phyloP scores from a whole-genome alignment of 495 filamentous ascomycete species.

The Xylaria palmicola region DNA sequence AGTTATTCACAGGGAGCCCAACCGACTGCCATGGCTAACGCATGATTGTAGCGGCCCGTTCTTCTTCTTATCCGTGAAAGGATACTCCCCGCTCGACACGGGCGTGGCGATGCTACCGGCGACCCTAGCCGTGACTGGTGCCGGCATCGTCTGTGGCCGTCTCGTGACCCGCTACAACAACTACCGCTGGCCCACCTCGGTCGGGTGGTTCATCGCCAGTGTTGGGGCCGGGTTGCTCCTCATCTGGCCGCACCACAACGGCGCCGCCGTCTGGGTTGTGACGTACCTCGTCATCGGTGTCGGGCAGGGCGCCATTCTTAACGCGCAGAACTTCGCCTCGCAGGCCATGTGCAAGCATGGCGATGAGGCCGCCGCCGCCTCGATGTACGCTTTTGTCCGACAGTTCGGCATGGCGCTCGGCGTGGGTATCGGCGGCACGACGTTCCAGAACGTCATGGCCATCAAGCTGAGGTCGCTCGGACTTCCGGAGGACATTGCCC shows the following conservation, averaged over 20 bases:
- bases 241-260: conserved; percentile 47
- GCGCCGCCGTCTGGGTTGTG: conserved; percentile 48
- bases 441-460: conserved; percentile 59
- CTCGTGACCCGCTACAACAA: conserved; percentile 47
- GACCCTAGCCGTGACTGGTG: conserved; percentile 48
- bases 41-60: conserved; percentile 61
- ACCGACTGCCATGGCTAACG: conserved; percentile 30
- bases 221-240: conserved; percentile 50
- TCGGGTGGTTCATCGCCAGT: conserved; percentile 54
- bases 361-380: conserved; percentile 55
- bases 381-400: conserved; percentile 60
- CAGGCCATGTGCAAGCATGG: conserved; percentile 51
- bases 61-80: conserved; percentile 62
- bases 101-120: conserved; percentile 55
- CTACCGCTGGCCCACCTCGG: conserved; percentile 56
- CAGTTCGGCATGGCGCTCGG: conserved; percentile 63
- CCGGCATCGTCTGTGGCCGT: conserved; percentile 50
- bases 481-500: conserved; percentile 36
- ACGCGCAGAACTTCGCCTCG: conserved; percentile 48
- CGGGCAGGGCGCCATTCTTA: conserved; percentile 55
- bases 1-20: conserved; percentile 13
- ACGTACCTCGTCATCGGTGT: conserved; percentile 53
- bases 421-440: conserved; percentile 60
- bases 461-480: conserved; percentile 42
- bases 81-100: conserved; percentile 50